phyloP scores from a whole-genome alignment of 2,329 filamentous ascomycete species.

The Boeremia exigua region DNA sequence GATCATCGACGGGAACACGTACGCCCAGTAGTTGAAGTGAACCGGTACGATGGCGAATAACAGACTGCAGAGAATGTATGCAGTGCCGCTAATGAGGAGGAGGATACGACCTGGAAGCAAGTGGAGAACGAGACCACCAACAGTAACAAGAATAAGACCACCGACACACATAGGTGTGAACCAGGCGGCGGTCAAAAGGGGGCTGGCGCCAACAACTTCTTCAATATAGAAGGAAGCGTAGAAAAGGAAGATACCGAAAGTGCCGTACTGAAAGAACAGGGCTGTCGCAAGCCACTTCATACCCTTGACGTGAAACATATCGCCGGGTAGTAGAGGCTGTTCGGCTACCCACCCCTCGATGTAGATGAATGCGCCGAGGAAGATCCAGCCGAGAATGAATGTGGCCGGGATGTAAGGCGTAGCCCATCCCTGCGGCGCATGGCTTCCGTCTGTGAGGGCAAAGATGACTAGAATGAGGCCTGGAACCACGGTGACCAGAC shows the following conservation, averaged over 20 bases:
- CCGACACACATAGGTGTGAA: slow-evolving; percentile 47
- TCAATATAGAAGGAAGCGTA: slow-evolving; percentile 49
- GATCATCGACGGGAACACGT: slow-evolving; percentile 53
- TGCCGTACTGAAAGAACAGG: slow-evolving; percentile 54
- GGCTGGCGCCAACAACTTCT: slow-evolving; percentile 34
- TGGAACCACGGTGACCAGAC: slow-evolving; percentile 43
- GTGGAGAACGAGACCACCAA: slow-evolving; percentile 45
- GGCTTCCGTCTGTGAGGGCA: slow-evolving; percentile 74
- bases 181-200: slow-evolving; percentile 44
- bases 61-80: slow-evolving; percentile 39
- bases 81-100: slow-evolving; percentile 39
- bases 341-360: slow-evolving; percentile 74
- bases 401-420: slow-evolving; percentile 74
- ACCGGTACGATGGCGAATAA: slow-evolving; percentile 46
- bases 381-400: slow-evolving; percentile 66
- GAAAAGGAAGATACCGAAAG: slow-evolving; percentile 48
- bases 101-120: slow-evolving; percentile 43
- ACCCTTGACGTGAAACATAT: slow-evolving; percentile 72
- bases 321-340: slow-evolving; percentile 72
- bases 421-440: slow-evolving; percentile 72
- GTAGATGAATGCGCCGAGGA: slow-evolving; percentile 68
- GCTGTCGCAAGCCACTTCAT: slow-evolving; percentile 58
- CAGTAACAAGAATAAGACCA: slow-evolving; percentile 42
- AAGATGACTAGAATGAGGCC: slow-evolving; percentile 75
- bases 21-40: slow-evolving; percentile 46